Base-by-base conservation (phyloP, 2,329 filamentous ascomycete genomes). In the Diplodia scrobiculata region DNA sequence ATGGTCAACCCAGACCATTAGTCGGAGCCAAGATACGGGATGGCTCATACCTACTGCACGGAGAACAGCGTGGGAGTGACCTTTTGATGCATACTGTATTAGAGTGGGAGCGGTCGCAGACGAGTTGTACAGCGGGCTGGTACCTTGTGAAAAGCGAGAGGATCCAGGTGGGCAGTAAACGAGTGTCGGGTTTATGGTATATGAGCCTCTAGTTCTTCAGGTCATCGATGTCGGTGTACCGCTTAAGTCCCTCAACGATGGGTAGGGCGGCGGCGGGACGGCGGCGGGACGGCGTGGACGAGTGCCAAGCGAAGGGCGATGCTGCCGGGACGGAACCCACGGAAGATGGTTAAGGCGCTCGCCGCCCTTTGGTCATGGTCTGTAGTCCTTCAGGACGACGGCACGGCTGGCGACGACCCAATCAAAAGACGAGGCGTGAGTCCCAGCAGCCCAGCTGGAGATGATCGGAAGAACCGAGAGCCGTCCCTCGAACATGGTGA, bases 1-100 rank as follows among this genome's bases (percentile, higher is more conserved):
- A 36, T 5, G 11, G 58, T 62, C 58, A 62, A 45, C 58, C 29
- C 58, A 50, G 19, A 11, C 7, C 29, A 47, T 62, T 19, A 62
- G 58, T 50, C n/a, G 29, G 32, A 36, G 27, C 32, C 45, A 25
- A 21, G 45, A 10, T 11, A 10, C 17, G 5, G 41, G 45, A n/a
- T 11, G 45, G 45, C 13, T 13, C 58, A 17, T 47, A 62, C 58
- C 58, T 14, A 62, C 58, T 62, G 58, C 29, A 62, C 45, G 55
- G 45, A 59, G 38, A 59, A 59, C 14, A 47, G 45, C 17, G 58
- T 29, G 13, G 53, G 13, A 14, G 11, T 62, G n/a, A n/a, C 29
- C 19, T 62, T 50, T 62, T 36, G 29, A n/a, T 34, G n/a, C 58
- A 62, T 62, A 17, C 45, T 62, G 45, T 14, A 50, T 5, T 19